These are phyloP conservation scores for Ustilago trichophora DNA, from an alignment of 1,284 basidiomycete genomes.

Conservation along the genomic window DNA sequence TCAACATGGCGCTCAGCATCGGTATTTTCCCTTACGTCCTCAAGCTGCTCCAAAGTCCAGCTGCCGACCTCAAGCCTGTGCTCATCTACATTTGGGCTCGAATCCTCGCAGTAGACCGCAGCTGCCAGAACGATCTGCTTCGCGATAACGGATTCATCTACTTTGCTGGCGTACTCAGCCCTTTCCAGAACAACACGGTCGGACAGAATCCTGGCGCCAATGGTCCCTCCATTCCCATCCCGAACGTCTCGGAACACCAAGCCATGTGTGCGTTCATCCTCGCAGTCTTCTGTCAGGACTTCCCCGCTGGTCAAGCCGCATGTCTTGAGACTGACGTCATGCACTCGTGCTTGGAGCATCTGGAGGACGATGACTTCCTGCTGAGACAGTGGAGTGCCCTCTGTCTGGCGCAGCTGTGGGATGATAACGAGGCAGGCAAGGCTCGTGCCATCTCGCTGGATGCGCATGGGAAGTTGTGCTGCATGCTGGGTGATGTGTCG, in stretches of 20 bases:
- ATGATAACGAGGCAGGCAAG: conserved; percentile 88
- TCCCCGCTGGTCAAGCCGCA: conserved; percentile 83
- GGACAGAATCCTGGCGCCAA: conserved; percentile 27
- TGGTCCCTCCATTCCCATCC: conserved; percentile 72
- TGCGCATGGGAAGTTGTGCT: conserved; percentile 86
- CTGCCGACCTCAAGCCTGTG: conserved; percentile 91
- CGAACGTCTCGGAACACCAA: conserved; percentile 93
- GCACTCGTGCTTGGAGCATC: conserved; percentile 83
- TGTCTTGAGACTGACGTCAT: conserved; percentile 87
- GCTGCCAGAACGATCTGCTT: conserved; percentile 88
- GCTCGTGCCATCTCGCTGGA: conserved; percentile 81
- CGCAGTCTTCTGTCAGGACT: conserved; percentile 88
- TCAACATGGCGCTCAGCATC: conserved; percentile 94
- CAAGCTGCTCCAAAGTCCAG: conserved; percentile 92
- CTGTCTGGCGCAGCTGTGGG: conserved; percentile 96
- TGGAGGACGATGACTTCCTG: conserved; percentile 87
- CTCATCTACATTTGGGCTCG: conserved; percentile 99
- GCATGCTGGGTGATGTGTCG: conserved; percentile 84
- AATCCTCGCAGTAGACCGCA: conserved; percentile 92
- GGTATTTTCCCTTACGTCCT: conserved; percentile 99
- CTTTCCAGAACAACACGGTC: conserved; percentile 44
- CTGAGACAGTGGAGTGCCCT: conserved; percentile 92
- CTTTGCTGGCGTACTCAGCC: conserved; percentile 62
- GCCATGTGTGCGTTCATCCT: conserved; percentile 99
- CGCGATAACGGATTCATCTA: conserved; percentile 72